phyloP scores from a whole-genome alignment of 306 rosid genomes.

The Acacia confusa region DNA sequence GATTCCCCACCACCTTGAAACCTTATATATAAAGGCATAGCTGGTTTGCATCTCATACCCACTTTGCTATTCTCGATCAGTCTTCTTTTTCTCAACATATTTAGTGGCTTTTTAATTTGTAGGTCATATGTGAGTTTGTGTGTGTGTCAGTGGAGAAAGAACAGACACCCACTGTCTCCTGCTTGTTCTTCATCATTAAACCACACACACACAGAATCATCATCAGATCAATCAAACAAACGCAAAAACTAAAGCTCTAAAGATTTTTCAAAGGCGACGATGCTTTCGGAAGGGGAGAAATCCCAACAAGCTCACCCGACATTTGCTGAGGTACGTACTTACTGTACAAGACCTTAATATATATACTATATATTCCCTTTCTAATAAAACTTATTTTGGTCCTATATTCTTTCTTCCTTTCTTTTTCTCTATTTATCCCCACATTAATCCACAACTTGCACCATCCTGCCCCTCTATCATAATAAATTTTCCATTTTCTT shows the following conservation, averaged over 20 bases:
- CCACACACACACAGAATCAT: conserved; percentile 23
- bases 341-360: background rate
- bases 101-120: conserved; percentile 21
- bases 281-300: conserved; percentile 18
- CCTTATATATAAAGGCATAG: conserved; percentile 32
- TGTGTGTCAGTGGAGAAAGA: background rate
- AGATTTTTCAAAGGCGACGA: background rate
- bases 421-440: background rate
- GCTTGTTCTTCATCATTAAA: conserved; percentile 12
- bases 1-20: conserved; percentile 21
- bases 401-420: background rate
- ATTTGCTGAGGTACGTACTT: conserved; percentile 38
- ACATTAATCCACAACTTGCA: background rate
- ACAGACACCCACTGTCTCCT: conserved; percentile 15
- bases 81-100: background rate
- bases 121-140: background rate
- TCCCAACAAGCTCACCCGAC: conserved; percentile 34
- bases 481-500: background rate
- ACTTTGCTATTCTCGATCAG: conserved; percentile 5
- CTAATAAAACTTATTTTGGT: background rate
- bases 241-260: background rate
- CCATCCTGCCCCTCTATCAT: background rate
- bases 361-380: background rate
- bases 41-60: conserved; percentile 18
- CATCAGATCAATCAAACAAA: background rate